phyloP scores from a whole-genome alignment of 352 stramenopile species.

The Phytophthora podocarpi region DNA sequence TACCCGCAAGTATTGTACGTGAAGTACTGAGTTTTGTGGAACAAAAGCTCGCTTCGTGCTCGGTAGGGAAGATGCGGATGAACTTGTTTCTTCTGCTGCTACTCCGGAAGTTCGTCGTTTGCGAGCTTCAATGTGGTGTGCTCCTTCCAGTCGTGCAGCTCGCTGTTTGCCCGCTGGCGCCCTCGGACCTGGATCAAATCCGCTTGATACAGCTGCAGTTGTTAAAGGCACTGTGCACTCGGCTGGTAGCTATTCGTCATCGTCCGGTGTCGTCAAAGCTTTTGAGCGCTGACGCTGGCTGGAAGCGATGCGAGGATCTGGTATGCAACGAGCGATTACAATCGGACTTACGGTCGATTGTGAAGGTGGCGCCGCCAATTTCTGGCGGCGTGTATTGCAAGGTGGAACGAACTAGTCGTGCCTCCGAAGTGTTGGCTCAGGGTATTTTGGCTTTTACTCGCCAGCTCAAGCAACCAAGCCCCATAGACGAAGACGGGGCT shows the following conservation, averaged over 20 bases:
- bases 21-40: constrained; percentile 48
- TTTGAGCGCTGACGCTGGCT: constrained; percentile 13
- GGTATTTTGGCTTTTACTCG: constrained; percentile 44
- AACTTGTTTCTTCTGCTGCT: constrained; percentile 64
- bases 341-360: constrained; percentile 43
- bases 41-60: constrained; percentile 56
- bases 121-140: constrained; percentile 27
- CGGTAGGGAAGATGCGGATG: constrained; percentile 36
- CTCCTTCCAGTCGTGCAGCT: constrained; percentile 46
- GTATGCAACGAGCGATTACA: constrained; percentile 59
- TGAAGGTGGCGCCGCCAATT: constrained; percentile 6
- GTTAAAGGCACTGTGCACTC: constrained; percentile 50
- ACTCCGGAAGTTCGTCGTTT: constrained; percentile 51
- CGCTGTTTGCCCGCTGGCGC: constrained; percentile 45
- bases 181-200: constrained; percentile 36
- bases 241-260: constrained; percentile 27
- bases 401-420: constrained; percentile 39
- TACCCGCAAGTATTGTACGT: constrained; percentile 15
- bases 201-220: constrained; percentile 60
- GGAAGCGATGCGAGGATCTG: constrained; percentile 38
- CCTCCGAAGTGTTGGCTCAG: constrained; percentile 45
- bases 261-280: constrained; percentile 1
- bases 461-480: constrained; percentile 24
- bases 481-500: constrained; percentile 36
- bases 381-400: constrained; percentile 6